Conservation (phyloP, 441 rosid genomes). For the Mallotus repandus region DNA sequence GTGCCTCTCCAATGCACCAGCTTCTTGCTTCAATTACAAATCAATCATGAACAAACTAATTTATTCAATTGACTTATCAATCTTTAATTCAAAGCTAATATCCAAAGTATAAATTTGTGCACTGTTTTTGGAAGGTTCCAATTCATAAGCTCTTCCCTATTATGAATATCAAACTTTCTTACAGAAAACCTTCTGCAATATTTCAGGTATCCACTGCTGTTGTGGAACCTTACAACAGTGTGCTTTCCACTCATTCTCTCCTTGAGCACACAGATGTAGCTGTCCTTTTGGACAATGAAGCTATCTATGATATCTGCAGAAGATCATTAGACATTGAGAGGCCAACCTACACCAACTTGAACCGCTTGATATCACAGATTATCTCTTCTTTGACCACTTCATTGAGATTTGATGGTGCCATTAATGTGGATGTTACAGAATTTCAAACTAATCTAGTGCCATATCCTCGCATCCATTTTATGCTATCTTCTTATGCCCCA, state of each 20-base stretch:
- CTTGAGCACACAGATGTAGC: slow-evolving; percentile 80
- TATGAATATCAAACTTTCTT: neutral
- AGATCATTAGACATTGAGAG: slow-evolving; percentile 76
- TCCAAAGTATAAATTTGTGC: neutral
- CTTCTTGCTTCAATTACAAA: neutral
- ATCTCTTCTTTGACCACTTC: slow-evolving; percentile 78
- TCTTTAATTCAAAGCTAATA: neutral
- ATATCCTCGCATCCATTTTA: slow-evolving; percentile 87
- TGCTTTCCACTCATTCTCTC: slow-evolving; percentile 79
- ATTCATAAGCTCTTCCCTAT: neutral
- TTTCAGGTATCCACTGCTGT: slow-evolving; percentile 79
- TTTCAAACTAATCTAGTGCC: slow-evolving; percentile 86
- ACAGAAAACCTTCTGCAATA: slow-evolving; percentile 1
- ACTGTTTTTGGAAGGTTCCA: neutral
- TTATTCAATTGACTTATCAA: neutral
- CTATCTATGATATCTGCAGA: slow-evolving; percentile 79
- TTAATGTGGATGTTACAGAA: slow-evolving; percentile 77
- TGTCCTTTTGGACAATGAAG: slow-evolving; percentile 80
- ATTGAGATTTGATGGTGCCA: slow-evolving; percentile 86
- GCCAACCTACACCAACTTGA: slow-evolving; percentile 74
- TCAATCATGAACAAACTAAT: neutral
- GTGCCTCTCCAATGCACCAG: neutral
- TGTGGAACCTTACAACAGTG: slow-evolving; percentile 82
- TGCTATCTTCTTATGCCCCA: slow-evolving; percentile 83
- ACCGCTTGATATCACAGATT: slow-evolving; percentile 68